Evolutionary conservation across 495 filamentous ascomycete species (phyloP).

Genomic region (Aspergillus diversus): DNA sequence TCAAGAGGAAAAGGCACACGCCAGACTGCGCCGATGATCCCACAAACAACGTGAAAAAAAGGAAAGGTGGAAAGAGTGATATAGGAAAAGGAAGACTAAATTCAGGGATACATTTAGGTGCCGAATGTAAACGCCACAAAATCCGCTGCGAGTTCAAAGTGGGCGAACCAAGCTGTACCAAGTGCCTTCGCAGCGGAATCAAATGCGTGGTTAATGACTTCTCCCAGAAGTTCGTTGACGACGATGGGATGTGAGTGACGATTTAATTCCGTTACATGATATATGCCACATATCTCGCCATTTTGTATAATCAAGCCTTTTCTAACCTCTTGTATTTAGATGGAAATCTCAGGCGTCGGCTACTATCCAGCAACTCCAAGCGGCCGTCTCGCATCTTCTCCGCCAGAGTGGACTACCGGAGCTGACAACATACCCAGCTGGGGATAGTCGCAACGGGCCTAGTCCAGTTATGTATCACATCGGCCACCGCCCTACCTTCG

Average conservation of each 20-base stretch:
- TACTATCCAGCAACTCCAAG: conserved; percentile 46
- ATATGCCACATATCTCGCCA: background rate
- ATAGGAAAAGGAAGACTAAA: conserved; percentile 10
- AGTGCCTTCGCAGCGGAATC: conserved; percentile 51
- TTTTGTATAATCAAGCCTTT: background rate
- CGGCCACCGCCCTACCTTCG: conserved; percentile 32
- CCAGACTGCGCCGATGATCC: background rate
- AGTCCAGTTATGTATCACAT: conserved; percentile 40
- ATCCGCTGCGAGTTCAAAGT: conserved; percentile 51
- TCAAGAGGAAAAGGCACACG: background rate
- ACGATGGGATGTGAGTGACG: conserved; percentile 46
- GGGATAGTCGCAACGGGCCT: conserved; percentile 35
- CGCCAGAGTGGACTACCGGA: conserved; percentile 44
- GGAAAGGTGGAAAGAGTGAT: background rate
- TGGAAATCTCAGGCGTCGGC: conserved; percentile 50
- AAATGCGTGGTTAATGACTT: conserved; percentile 55
- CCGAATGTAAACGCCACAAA: conserved; percentile 53
- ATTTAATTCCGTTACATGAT: background rate
- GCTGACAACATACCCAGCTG: conserved; percentile 41
- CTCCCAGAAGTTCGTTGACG: conserved; percentile 54
- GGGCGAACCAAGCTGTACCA: conserved; percentile 47
- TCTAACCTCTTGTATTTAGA: conserved; percentile 31
- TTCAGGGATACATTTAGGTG: conserved; percentile 31
- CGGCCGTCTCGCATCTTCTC: conserved; percentile 49
- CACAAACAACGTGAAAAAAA: background rate